Evolutionary conservation across 1,284 basidiomycete species (phyloP), one percentile per base, ranked within the genome.

Genomic region (Sporisorium scitamineum): DNA sequence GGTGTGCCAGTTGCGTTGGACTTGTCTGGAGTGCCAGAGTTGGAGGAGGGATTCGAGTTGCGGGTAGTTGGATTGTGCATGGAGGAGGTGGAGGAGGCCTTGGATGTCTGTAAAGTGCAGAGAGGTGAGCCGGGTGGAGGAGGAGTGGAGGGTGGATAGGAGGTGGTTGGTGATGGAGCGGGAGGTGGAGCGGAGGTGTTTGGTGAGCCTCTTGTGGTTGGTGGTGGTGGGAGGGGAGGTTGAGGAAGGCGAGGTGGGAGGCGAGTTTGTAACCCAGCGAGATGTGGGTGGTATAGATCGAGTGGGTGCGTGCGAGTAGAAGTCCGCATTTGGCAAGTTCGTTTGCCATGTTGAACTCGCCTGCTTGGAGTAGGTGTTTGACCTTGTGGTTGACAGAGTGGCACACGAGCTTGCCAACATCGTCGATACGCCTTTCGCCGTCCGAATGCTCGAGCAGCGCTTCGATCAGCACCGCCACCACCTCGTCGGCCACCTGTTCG

Each of bases 311-410:
- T 5, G 54, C 54, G 2, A 56, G 41, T 29, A 20, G 31, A 27
- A 47, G 41, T 26, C n/a, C 54, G 42, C 41, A 47, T n/a, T 47
- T 47, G 54, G 54, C 41, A 10, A 56, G 54, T 29, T 44, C 44
- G 54, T 56, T 41, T 18, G 54, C 54, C n/a, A 20, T 24, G 14
- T n/a, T 14, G 26, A 56, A 56, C 16, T 47, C 41, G 54, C 54
- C 54, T 14, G 27, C 27, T 10, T 47, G 41, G 26, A 56, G 54
- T 27, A 56, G 29, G n/a, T 11, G 7, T 18, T 42, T 31, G 41
- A 56, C 54, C 37, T 42, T 41, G 54, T 44, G 27, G 31, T 56
- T 56, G 42, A 56, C 18, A 6, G 54, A 18, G 27, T 56, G 54
- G 29, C 41, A 56, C 11, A 44, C 20, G 11, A 34, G 7, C 26